These are phyloP conservation scores for Ophiocordyceps camponoti-leonardi DNA, from an alignment of 2,329 filamentous ascomycete genomes.

Conservation along the genomic window DNA sequence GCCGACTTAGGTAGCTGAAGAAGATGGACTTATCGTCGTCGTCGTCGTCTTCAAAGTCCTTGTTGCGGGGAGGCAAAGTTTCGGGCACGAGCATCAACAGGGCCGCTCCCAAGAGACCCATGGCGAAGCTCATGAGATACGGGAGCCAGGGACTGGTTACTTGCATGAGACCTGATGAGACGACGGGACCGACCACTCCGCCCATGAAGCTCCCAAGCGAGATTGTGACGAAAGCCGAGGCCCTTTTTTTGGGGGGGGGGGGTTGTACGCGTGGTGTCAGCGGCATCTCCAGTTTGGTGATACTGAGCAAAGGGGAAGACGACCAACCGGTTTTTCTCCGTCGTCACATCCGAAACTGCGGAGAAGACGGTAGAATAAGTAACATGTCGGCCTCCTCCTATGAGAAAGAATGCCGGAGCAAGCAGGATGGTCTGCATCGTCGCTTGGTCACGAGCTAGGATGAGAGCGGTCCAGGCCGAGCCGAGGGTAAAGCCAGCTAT, in stretches of 20 bases:
- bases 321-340: conserved; percentile 1
- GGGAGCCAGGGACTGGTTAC: conserved; percentile 2
- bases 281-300: neutral
- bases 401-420: conserved; percentile 4
- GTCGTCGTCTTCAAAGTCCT: neutral
- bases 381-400: conserved; percentile 7
- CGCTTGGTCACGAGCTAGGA: conserved; percentile 1
- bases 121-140: conserved; percentile 1
- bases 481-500: conserved; percentile 1
- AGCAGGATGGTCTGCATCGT: conserved; percentile 1
- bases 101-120: neutral
- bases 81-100: conserved; percentile 3
- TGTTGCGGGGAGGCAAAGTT: conserved; percentile 1
- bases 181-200: conserved; percentile 1
- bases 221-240: conserved; percentile 2
- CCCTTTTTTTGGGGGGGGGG: too few relatives aligned
- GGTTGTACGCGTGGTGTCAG: neutral
- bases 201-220: conserved; percentile 2
- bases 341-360: conserved; percentile 6
- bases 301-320: too few relatives aligned
- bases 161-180: conserved; percentile 3
- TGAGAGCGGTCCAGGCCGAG: neutral
- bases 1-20: neutral
- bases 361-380: conserved; percentile 6
- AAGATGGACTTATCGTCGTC: neutral